Conservation (phyloP, 2,329 filamentous ascomycete species). For the Thermomyces lanuginosus region DNA sequence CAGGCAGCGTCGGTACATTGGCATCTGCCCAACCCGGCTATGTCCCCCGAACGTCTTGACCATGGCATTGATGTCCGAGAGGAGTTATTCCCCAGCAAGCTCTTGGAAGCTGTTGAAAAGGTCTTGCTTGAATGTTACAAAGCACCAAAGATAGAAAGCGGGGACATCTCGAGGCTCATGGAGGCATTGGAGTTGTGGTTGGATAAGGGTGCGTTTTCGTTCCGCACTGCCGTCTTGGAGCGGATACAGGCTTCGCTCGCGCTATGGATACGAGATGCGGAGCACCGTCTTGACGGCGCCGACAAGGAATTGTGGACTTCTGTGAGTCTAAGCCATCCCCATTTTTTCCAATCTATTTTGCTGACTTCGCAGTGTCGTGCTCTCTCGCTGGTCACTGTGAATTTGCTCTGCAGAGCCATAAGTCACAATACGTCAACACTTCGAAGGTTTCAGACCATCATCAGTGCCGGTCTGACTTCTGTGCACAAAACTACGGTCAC, state of each 20-base stretch:
- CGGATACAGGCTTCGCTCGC: constrained; percentile 37
- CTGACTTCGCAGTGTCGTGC: constrained; percentile 19
- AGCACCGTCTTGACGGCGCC: constrained; percentile 12
- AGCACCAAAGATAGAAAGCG: constrained; percentile 24
- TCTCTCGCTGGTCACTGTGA: constrained; percentile 16
- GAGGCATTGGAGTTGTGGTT: constrained; percentile 39
- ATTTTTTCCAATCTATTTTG: constrained; percentile 6
- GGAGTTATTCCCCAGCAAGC: constrained; percentile 28
- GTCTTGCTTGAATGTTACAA: constrained; percentile 42
- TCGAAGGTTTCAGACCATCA: constrained; percentile 35
- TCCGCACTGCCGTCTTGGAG: constrained; percentile 40
- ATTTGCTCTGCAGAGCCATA: constrained; percentile 15
- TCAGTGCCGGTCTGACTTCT: constrained; percentile 39
- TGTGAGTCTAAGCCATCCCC: background rate
- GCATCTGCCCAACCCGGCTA: no score
- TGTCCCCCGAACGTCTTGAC: no score
- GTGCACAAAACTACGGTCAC: constrained; percentile 35
- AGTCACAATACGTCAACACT: constrained; percentile 23
- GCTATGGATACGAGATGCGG: constrained; percentile 20
- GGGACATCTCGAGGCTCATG: constrained; percentile 34
- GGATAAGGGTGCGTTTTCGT: constrained; percentile 31
- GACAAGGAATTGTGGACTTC: constrained; percentile 16
- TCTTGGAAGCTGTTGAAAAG: constrained; percentile 45
- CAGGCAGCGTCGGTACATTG: constrained; percentile 24
- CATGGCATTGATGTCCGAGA: no score